Conservation (phyloP, 73 alveolate species). For the Paramecium octaurelia region DNA sequence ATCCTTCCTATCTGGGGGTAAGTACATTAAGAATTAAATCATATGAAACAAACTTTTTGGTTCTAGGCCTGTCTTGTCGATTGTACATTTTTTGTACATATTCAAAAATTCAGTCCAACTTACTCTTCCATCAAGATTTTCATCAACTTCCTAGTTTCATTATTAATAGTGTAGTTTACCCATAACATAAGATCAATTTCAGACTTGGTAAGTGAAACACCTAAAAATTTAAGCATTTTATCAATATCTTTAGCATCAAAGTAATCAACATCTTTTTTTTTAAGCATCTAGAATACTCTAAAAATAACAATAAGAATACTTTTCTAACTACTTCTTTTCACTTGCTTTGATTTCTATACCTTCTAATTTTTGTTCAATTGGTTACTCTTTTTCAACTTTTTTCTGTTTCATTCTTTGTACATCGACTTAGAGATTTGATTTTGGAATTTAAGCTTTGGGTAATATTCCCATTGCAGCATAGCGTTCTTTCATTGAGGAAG, state of each 20-base stretch:
- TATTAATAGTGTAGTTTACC: conserved; percentile 40
- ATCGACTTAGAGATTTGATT: conserved; percentile 25
- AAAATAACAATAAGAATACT: neutral
- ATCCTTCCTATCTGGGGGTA: conserved; percentile 65
- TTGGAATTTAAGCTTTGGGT: conserved; percentile 25
- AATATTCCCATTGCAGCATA: conserved; percentile 47
- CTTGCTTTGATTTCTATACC: conserved; percentile 57
- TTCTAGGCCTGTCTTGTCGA: conserved; percentile 91
- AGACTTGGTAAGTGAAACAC: conserved; percentile 72
- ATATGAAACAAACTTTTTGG: conserved; percentile 95
- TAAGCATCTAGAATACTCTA: conserved; percentile 41
- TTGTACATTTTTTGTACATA: conserved; percentile 92
- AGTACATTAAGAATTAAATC: conserved; percentile 97
- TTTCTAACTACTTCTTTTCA: conserved; percentile 47
- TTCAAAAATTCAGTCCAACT: conserved; percentile 87
- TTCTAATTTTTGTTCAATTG: conserved; percentile 60
- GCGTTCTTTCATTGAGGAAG: conserved; percentile 47
- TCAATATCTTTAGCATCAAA: conserved; percentile 49
- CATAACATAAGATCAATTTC: conserved; percentile 83
- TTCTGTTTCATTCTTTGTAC: conserved; percentile 56
- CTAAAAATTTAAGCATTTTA: conserved; percentile 61
- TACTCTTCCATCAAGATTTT: conserved; percentile 90
- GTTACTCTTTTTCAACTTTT: conserved; percentile 52
- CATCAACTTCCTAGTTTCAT: conserved; percentile 93
- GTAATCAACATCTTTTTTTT: neutral